Evolutionary conservation across 306 rosid genomes (phyloP).

Genomic region (Lotus japonicus): DNA sequence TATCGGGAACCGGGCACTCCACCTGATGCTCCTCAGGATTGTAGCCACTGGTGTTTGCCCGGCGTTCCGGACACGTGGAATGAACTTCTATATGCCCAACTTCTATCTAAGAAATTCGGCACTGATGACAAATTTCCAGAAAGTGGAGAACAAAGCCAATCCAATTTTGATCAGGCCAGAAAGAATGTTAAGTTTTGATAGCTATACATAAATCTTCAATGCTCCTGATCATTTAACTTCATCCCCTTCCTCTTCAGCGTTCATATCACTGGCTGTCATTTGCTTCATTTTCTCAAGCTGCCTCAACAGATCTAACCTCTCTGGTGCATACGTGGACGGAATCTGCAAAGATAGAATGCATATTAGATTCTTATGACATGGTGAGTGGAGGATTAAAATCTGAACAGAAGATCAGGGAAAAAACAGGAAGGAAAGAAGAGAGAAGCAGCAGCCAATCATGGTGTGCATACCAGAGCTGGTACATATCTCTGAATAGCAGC

Average conservation of each 20-base stretch:
- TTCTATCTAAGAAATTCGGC: slow-evolving; percentile 50
- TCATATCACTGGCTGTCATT: slow-evolving; percentile 49
- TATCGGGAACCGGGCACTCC: slow-evolving; percentile 78
- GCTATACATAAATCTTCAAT: slow-evolving; percentile 42
- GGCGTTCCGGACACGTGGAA: slow-evolving; percentile 99
- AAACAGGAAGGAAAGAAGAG: neutral
- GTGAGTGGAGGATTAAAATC: neutral
- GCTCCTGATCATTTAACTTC: slow-evolving; percentile 44
- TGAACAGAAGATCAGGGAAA: neutral
- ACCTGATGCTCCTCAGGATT: slow-evolving; percentile 73
- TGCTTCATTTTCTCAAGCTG: slow-evolving; percentile 90
- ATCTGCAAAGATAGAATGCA: slow-evolving; percentile 49
- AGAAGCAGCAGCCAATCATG: neutral
- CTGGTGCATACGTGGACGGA: slow-evolving; percentile 91
- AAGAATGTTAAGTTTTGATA: slow-evolving; percentile 24
- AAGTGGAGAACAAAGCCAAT: no score
- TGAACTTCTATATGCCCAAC: slow-evolving; percentile 63
- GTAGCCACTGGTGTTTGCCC: slow-evolving; percentile 98
- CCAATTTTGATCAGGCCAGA: slow-evolving; percentile 25
- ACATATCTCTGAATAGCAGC: slow-evolving; percentile 99
- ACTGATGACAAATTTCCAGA: no score
- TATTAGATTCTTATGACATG: neutral
- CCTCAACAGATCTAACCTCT: slow-evolving; percentile 91
- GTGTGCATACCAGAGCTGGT: slow-evolving; percentile 70
- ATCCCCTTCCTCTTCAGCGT: slow-evolving; percentile 43